Evolutionary conservation across 768 basidiomycete genomes (phyloP), one percentile per base, ranked within the genome.

Genomic region (Lactarius evosmus): DNA sequence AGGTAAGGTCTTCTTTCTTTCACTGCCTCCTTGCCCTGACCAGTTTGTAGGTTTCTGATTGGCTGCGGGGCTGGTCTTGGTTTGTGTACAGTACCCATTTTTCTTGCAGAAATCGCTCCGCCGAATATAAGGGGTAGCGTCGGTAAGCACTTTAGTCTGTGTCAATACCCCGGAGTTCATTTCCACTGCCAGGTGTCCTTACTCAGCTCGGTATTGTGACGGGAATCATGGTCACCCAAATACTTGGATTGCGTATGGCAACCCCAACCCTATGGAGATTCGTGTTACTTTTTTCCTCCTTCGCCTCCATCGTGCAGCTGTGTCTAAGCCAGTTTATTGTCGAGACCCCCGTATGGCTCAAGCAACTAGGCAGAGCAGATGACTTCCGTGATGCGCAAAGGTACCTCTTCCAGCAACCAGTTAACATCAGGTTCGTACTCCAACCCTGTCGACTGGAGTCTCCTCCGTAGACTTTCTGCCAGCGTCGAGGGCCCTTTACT

Each of bases 201-300:
- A 91, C 88, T 0, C 93, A 94, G 69, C 76, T 95, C 30, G 85
- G 83, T 41, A 89, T 96, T 70, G 92, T 96, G 36, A 74, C 92
- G 58, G 92, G 92, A 32, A 89, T 97, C 67, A 87, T 96, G 80
- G 72, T 85, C n/a, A 90, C 94, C 0, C 95, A 98, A 71, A 74
- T 80, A 5, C 78, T 92, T 65, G 93, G 93, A 3, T 78, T 94
- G 40, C 73, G 77, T 58, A 79, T 91, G 54, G 87, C 92, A 17
- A 85, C 85, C 11, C 88, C 88, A 1, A 78, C 78, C 19, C 73
- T 80, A 54, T 94, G 91, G 91, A 85, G 91, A 44, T 68, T 81
- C 49, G 90, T 93, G 25, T 79, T 91, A 25, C 73, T 86, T 64
- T 74, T 86, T 58, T 92, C 91, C 1, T 78, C 77, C 34, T 75